Conservation (phyloP, 805 yeast species). For the Candida lessepsii region DNA sequence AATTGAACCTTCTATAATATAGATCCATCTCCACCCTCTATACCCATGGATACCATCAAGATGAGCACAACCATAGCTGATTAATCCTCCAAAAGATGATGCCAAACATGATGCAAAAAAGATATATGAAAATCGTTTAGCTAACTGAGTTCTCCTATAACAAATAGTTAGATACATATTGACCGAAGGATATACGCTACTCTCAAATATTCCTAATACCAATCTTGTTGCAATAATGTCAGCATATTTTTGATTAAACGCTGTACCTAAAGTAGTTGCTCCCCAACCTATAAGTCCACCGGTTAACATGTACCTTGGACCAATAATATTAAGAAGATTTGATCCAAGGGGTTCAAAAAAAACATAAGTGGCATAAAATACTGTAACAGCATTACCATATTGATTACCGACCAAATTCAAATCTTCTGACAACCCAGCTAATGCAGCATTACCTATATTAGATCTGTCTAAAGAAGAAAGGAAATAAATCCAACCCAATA, state of each 20-base stretch:
- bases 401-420: conserved; percentile 37
- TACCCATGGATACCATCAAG: conserved; percentile 46
- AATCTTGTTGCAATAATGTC: conserved; percentile 47
- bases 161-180: conserved; percentile 29
- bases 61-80: conserved; percentile 61
- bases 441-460: conserved; percentile 58
- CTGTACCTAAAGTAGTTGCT: conserved; percentile 28
- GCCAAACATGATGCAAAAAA: conserved; percentile 50
- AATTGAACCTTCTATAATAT: conserved; percentile 46
- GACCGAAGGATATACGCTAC: conserved; percentile 51
- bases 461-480: conserved; percentile 52
- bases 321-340: conserved; percentile 4
- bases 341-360: conserved; percentile 32
- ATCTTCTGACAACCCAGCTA: conserved; percentile 49
- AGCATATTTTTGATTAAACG: conserved; percentile 41
- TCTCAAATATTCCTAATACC: conserved; percentile 52
- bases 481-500: background rate
- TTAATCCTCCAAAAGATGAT: conserved; percentile 74
- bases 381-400: conserved; percentile 44
- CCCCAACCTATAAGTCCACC: conserved; percentile 19
- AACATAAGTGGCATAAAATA: conserved; percentile 48
- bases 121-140: conserved; percentile 28
- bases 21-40: conserved; percentile 51
- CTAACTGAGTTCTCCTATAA: conserved; percentile 18
- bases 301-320: conserved; percentile 3